Evolutionary conservation across 208 protist genomes (phyloP).

Genomic region (Leishmania major): DNA sequence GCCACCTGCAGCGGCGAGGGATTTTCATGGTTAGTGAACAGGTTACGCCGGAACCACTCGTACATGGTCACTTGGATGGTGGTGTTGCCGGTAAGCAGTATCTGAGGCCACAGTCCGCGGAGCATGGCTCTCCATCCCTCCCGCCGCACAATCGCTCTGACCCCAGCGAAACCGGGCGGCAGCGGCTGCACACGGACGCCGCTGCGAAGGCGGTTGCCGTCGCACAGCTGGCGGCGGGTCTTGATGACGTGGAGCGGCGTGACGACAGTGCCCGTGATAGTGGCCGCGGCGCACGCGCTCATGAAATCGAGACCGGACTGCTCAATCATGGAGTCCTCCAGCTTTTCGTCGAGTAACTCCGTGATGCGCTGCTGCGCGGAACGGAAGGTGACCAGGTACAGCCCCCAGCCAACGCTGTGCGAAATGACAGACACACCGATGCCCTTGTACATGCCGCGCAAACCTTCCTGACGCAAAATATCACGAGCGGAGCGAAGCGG

Average conservation of each 20-base stretch:
- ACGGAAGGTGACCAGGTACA: constrained; percentile 81
- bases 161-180: constrained; percentile 20
- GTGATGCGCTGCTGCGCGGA: constrained; percentile 50
- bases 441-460: constrained; percentile 81
- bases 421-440: constrained; percentile 69
- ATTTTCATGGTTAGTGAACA: constrained; percentile 61
- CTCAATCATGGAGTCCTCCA: constrained; percentile 12
- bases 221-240: constrained; percentile 76
- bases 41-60: constrained; percentile 71
- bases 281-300: constrained; percentile 66
- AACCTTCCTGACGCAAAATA: constrained; percentile 65
- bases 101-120: constrained; percentile 71
- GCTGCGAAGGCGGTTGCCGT: constrained; percentile 30
- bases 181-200: constrained; percentile 15
- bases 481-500: constrained; percentile 50
- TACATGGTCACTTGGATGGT: constrained; percentile 87
- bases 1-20: constrained; percentile 66
- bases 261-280: constrained; percentile 62
- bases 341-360: constrained; percentile 21
- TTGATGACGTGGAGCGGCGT: constrained; percentile 83
- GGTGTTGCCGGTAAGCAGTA: constrained; percentile 76
- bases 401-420: constrained; percentile 77
- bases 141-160: constrained; percentile 43
- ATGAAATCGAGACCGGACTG: constrained; percentile 49
- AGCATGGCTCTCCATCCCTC: constrained; percentile 78